Percentiles rank a stretch among this genome's conserved stretches.
phyloP scores from a whole-genome alignment of 768 basidiomycete genomes.

The Psilocybe cubensis region DNA sequence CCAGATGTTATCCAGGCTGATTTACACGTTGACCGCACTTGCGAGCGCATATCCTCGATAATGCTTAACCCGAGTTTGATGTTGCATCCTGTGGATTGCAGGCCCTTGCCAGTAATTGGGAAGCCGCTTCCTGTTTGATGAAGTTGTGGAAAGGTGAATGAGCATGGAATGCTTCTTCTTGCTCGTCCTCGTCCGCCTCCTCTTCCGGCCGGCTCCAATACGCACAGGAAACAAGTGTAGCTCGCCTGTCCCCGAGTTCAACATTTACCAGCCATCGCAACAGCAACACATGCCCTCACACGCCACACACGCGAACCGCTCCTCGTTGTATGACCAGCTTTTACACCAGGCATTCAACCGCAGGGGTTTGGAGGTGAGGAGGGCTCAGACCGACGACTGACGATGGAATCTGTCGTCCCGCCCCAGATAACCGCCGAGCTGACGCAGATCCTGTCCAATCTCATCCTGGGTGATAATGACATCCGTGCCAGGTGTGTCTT shows the following conservation, averaged over 20 bases:
- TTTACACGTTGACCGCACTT: no score
- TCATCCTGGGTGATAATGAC: slow-evolving; percentile 83
- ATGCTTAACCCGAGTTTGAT: no score
- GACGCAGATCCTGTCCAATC: slow-evolving; percentile 84
- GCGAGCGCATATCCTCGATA: no score
- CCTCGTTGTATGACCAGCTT: slow-evolving; percentile 80
- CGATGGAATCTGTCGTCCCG: slow-evolving; percentile 59
- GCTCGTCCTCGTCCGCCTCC: slow-evolving; percentile 76
- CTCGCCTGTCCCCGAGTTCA: no score
- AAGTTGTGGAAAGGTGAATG: no score
- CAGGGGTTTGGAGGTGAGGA: slow-evolving; percentile 14
- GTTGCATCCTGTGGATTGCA: no score
- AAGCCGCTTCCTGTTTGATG: no score
- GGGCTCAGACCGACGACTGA: slow-evolving; percentile 3
- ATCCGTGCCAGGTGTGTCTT: slow-evolving; percentile 71
- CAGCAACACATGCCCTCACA: neutral
- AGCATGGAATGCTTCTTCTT: slow-evolving; percentile 87
- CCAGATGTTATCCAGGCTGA: no score
- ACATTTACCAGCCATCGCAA: neutral
- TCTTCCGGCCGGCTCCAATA: slow-evolving; percentile 65
- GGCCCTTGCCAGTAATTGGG: no score
- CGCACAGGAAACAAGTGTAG: slow-evolving; percentile 12
- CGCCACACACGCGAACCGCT: slow-evolving; percentile 31
- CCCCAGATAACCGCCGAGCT: slow-evolving; percentile 76
- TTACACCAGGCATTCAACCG: slow-evolving; percentile 60